Conservation (phyloP, 1,284 basidiomycete species). For the Trichosporon sp. region DNA sequence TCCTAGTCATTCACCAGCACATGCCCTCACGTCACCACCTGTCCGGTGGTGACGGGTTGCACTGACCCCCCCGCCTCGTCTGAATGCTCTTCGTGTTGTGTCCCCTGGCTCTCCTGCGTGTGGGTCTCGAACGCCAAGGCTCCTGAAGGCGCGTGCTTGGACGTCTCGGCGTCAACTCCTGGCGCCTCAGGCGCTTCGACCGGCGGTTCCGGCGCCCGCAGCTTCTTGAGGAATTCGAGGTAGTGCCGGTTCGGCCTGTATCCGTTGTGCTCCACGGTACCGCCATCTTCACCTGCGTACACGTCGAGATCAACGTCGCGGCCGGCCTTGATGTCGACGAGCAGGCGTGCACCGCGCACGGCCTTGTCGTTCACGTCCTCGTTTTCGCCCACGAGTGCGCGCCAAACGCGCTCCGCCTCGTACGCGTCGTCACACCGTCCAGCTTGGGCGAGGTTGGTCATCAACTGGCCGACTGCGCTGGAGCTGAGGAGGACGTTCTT, state of each 20-base stretch:
- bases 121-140: not conserved
- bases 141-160: not conserved
- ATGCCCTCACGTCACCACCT: constrained; percentile 2
- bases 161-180: not conserved
- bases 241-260: constrained; percentile 26
- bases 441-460: constrained; percentile 37
- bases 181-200: constrained; percentile 1
- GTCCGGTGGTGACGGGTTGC: not conserved
- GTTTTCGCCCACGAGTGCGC: constrained; percentile 20
- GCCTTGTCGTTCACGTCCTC: constrained; percentile 35
- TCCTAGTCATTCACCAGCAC: not conserved
- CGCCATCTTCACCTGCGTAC: not conserved
- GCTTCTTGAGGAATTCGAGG: constrained; percentile 23
- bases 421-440: constrained; percentile 36
- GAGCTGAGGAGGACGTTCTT: constrained; percentile 31
- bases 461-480: constrained; percentile 38
- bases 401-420: constrained; percentile 37
- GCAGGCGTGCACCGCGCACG: constrained; percentile 41
- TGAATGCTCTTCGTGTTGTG: not conserved
- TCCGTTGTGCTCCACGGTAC: constrained; percentile 6
- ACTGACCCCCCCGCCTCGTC: not conserved
- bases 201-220: constrained; percentile 1
- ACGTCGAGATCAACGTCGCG: constrained; percentile 36
- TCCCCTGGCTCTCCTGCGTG: not conserved
- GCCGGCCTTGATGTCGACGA: constrained; percentile 41